These are phyloP conservation scores for Suillus subaureus DNA, from an alignment of 768 basidiomycete genomes.

Conservation along the genomic window DNA sequence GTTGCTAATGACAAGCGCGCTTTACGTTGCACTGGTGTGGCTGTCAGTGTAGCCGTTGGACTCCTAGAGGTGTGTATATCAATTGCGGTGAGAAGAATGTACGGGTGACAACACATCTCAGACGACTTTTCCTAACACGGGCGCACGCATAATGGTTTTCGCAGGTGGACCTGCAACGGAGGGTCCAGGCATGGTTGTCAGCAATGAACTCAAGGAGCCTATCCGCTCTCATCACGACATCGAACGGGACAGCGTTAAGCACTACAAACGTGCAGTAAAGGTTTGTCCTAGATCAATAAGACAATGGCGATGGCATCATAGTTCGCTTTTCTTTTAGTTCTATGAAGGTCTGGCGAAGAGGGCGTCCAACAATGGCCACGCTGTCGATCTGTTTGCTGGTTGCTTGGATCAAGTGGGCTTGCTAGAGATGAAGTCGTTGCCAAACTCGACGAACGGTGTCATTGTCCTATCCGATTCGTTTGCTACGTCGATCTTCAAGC, in stretches of 20 bases:
- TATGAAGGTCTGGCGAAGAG: slow-evolving; percentile 94
- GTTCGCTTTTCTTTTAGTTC: slow-evolving; percentile 59
- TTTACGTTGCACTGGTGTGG: slow-evolving; percentile 93
- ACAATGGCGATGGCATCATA: not conserved
- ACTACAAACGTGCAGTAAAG: slow-evolving; percentile 96
- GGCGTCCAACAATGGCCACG: slow-evolving; percentile 92
- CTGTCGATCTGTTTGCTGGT: slow-evolving; percentile 93
- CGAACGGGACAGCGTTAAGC: slow-evolving; percentile 94
- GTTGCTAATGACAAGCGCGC: slow-evolving; percentile 94
- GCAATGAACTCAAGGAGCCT: slow-evolving; percentile 92
- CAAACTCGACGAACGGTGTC: slow-evolving; percentile 95
- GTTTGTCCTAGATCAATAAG: slow-evolving; percentile 41
- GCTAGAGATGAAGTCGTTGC: slow-evolving; percentile 94
- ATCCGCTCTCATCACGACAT: slow-evolving; percentile 99
- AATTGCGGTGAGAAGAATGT: not conserved
- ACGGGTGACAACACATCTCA: slow-evolving; percentile 18
- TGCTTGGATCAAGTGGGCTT: slow-evolving; percentile 98
- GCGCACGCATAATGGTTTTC: slow-evolving; percentile 95
- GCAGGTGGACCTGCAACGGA: slow-evolving; percentile 95
- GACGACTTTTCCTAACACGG: slow-evolving; percentile 94
- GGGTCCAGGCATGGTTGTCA: slow-evolving; percentile 96
- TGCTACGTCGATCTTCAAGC: slow-evolving; percentile 98
- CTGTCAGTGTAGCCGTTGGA: slow-evolving; percentile 90
- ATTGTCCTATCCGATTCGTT: slow-evolving; percentile 97
- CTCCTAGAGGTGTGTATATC: slow-evolving; percentile 69